A percentile compares a stretch with the other conserved stretches of the same genome.
Evolutionary conservation across 345 rosid species (phyloP).

Genomic region (Citrus australasica): DNA sequence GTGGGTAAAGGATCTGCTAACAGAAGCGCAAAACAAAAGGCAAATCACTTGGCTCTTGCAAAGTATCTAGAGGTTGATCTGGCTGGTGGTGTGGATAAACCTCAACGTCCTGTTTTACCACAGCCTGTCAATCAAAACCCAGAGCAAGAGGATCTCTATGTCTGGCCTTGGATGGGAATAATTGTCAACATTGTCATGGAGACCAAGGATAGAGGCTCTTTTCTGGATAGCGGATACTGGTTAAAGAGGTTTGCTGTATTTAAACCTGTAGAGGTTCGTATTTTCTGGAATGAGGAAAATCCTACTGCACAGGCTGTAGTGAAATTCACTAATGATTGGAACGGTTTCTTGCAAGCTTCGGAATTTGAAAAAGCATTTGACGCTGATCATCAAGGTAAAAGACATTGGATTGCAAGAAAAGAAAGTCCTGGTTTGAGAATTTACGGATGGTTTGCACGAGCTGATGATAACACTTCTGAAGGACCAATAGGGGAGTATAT

Average conservation of each 20-base stretch:
- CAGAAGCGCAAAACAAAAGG: conserved; percentile 72
- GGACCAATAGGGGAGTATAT: conserved; percentile 73
- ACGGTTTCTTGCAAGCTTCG: conserved; percentile 50
- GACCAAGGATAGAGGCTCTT: conserved; percentile 9
- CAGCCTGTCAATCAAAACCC: conserved; percentile 25
- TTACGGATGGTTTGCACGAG: conserved; percentile 85
- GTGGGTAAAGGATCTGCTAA: conserved; percentile 76
- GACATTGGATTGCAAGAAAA: conserved; percentile 48
- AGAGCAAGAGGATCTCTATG: conserved; percentile 41
- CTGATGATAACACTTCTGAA: conserved; percentile 51
- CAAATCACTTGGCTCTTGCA: conserved; percentile 72
- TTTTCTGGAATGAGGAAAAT: conserved; percentile 43
- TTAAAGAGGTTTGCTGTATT: conserved; percentile 49
- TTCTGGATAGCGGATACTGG: conserved; percentile 48
- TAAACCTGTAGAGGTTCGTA: conserved; percentile 51
- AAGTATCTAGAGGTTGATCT: conserved; percentile 61
- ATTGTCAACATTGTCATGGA: conserved; percentile 35
- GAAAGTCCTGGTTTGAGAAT: conserved; percentile 28
- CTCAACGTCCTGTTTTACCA: conserved; percentile 18
- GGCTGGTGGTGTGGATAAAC: conserved; percentile 41
- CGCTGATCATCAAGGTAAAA: conserved; percentile 38
- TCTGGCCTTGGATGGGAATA: conserved; percentile 91
- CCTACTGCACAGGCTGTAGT: conserved; percentile 46
- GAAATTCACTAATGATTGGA: conserved; percentile 57
- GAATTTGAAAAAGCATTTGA: conserved; percentile 70